Base-by-base conservation (phyloP, 805 yeast species). In the Candida oleophila region DNA sequence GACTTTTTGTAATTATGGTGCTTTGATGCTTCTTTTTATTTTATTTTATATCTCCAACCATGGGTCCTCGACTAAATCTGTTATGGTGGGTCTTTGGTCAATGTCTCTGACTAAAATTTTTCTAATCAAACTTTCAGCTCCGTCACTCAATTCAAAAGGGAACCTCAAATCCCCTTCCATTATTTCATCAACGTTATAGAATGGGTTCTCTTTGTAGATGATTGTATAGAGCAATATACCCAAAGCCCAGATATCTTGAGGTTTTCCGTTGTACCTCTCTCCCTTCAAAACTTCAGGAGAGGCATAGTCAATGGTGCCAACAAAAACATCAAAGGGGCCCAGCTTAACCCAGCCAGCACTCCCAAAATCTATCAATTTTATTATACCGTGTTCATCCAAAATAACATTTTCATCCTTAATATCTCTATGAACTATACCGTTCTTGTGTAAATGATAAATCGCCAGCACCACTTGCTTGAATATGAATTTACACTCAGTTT, bases 261-360 rank as follows among this genome's bases (percentile, higher is more conserved):
- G 92, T 61, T 81, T 85, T 19, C 99, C 99, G 43, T 82, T 89
- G 59, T 92, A 94, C 19, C 91, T 85, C 49, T 83, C 83, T 2
- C 98, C 99, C 43, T 83, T 77, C 32, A 94, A 72, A 0, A 94
- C 96, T 65, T 94, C 99, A 0, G 99, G 99, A 0, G 98, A 96
- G 1, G 98, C 98, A 64, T 92, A 94, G 64, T 94, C 97, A 38
- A 94, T 83, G 0, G 99, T 94, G 2, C 99, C 99, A 1, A 94
- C 98, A 67, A 94, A 92, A 3, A 94, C 96, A 55, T 92, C 96
- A 67, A 92, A 94, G 3, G 98, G 98, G 0, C 97, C 98, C 68
- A 85, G 89, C 53, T 78, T 81, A 18, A 83, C 81, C 63, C 89
- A 89, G 0, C 97, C 96, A 1, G 98, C 96, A 41, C 96, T 85